A percentile compares a stretch with the other conserved stretches of the same genome.
Evolutionary conservation across 768 basidiomycete species (phyloP).

Genomic region (Cystobasidium ongulense): DNA sequence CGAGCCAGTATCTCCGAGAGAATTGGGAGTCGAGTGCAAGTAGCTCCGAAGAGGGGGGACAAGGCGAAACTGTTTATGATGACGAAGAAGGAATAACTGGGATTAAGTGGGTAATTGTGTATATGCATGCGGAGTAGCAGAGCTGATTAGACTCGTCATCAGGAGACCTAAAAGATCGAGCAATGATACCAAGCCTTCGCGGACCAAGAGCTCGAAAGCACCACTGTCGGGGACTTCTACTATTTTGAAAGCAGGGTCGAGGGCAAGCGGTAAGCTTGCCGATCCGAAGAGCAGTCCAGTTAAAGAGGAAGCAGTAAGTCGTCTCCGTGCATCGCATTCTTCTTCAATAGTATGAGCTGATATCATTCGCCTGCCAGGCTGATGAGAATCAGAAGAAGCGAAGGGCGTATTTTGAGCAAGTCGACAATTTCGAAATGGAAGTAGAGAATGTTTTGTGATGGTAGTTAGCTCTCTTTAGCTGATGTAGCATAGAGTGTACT

Average conservation of each 20-base stretch:
- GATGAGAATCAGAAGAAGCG: neutral
- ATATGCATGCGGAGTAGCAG: neutral
- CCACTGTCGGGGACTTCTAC: neutral
- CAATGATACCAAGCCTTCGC: neutral
- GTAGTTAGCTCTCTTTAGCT: neutral
- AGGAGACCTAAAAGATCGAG: neutral
- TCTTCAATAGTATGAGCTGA: neutral
- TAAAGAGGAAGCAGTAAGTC: neutral
- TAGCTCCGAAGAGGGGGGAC: neutral
- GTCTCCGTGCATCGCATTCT: neutral
- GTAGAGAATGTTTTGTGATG: neutral
- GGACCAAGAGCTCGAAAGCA: neutral
- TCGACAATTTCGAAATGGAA: neutral
- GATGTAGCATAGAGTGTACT: neutral
- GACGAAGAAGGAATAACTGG: neutral
- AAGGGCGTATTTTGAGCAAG: neutral
- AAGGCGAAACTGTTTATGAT: neutral
- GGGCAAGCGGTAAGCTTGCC: neutral
- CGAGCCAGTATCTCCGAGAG: neutral
- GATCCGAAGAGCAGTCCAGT: neutral
- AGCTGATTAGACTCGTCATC: neutral
- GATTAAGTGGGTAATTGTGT: neutral
- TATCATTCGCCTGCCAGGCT: neutral
- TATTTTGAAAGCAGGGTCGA: neutral
- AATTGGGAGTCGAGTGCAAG: conserved; percentile 1